A percentile compares a stretch with the other conserved stretches of the same genome.
Evolutionary conservation across 1,139 yeast genomes (phyloP).

Genomic region (Kazachstania sp.): DNA sequence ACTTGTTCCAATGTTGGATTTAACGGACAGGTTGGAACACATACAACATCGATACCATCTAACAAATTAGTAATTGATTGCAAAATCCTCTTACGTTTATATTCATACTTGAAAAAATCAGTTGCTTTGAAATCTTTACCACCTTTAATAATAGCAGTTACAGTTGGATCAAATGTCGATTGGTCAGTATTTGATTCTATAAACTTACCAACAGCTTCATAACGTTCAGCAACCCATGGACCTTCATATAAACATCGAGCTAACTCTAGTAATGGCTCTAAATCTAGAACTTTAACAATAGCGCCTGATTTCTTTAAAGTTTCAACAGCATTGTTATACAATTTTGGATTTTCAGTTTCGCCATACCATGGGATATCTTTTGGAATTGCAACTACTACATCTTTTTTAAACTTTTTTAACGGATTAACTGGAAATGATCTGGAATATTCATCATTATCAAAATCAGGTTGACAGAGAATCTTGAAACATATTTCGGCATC

Average conservation of each 20-base stretch:
- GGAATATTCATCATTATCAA: conserved; percentile 70
- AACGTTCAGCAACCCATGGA: conserved; percentile 98
- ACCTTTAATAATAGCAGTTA: conserved; percentile 61
- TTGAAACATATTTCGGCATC: conserved; percentile 78
- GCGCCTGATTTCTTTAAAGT: conserved; percentile 49
- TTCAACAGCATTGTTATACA: conserved; percentile 55
- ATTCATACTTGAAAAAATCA: conserved; percentile 74
- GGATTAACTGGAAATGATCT: conserved; percentile 65
- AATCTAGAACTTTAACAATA: conserved; percentile 54
- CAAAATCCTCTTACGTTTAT: conserved; percentile 67
- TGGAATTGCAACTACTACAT: conserved; percentile 73
- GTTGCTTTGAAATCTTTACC: conserved; percentile 77
- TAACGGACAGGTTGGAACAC: conserved; percentile 91
- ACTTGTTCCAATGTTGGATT: conserved; percentile 74
- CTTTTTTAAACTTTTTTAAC: conserved; percentile 44
- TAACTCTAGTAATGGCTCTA: conserved; percentile 63
- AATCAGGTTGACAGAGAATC: conserved; percentile 63
- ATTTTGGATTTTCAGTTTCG: conserved; percentile 64
- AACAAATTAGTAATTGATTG: conserved; percentile 53
- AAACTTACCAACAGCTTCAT: conserved; percentile 70
- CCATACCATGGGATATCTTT: conserved; percentile 66
- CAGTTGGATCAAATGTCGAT: conserved; percentile 72
- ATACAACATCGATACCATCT: conserved; percentile 57
- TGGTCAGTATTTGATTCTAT: conserved; percentile 66
- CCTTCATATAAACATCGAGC: conserved; percentile 94